Base-by-base conservation (phyloP, 2,329 filamentous ascomycete species). In the Botrytis porri region DNA sequence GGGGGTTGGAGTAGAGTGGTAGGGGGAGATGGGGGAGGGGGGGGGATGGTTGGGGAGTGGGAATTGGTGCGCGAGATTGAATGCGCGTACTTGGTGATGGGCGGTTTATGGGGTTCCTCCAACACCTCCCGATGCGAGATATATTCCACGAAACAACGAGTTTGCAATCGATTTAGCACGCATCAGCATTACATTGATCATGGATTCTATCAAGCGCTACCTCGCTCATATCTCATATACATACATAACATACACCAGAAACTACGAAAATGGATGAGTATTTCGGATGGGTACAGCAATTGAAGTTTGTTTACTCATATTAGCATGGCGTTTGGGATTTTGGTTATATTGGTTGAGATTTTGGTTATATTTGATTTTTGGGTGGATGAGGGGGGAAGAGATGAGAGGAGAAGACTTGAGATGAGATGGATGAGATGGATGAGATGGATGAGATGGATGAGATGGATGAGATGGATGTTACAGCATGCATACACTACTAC, bases 1-100 rank as follows among this genome's bases (percentile, higher is more conserved):
- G 71, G 61, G 60, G 29, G n/a, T n/a, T 62, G 72, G 66, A 75
- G 65, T 59, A 41, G 18, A 20, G 22, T n/a, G 25, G 32, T 35
- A 22, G 32, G 25, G 32, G 16, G 6, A 45, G 22, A 5, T 14
- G 39, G 25, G 4, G 22, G 51, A 4, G 41, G 57, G 25, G 22
- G 41, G 32, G 4, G 37, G 54, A 37, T 60, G 18, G 18, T n/a
- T n/a, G 12, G 29, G 18, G 10, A 4, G 22, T 7, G 6, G 8
- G 22, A 61, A 59, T 25, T 10, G 35, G 35, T 22, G 18, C 10
- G 10, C 4, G 39, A 3, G 18, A 9, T 16, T 0, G 9, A 32
- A 57, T 32, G 18, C 37, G n/a, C 10, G 29, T 20, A 41, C 2
- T 22, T 22, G 29, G 25, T 32, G 20, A 22, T 10, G 14, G 10